phyloP scores from a whole-genome alignment of 495 filamentous ascomycete species.

The Hypoxylon rickii region DNA sequence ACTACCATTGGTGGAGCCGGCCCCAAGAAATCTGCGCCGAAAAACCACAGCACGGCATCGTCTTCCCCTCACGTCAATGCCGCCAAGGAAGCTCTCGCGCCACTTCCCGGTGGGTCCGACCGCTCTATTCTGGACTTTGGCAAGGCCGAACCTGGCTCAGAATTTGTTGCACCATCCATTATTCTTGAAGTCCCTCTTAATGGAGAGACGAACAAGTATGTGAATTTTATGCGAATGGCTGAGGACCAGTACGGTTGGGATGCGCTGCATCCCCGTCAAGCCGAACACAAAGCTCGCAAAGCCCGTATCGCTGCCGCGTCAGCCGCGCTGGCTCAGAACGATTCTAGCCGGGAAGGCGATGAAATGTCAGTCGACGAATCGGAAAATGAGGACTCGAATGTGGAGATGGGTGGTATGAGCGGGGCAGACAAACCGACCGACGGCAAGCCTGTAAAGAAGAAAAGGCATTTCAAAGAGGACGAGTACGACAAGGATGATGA shows the following conservation, averaged over 20 bases:
- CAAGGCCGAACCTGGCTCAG: slow-evolving; percentile 53
- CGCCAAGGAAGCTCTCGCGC: slow-evolving; percentile 45
- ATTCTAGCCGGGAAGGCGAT: slow-evolving; percentile 73
- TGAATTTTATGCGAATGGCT: slow-evolving; percentile 93
- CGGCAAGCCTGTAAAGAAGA: slow-evolving; percentile 67
- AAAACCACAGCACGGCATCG: slow-evolving; percentile 46
- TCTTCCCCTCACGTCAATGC: slow-evolving; percentile 48
- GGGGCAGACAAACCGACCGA: slow-evolving; percentile 58
- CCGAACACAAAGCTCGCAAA: slow-evolving; percentile 78
- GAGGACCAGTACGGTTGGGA: slow-evolving; percentile 94
- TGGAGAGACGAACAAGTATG: slow-evolving; percentile 80
- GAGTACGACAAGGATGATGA: slow-evolving; percentile 96
- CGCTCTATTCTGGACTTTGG: slow-evolving; percentile 58
- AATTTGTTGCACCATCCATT: slow-evolving; percentile 71
- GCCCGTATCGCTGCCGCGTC: slow-evolving; percentile 82
- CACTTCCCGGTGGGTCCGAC: slow-evolving; percentile 43
- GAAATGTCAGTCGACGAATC: slow-evolving; percentile 74
- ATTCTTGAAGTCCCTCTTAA: slow-evolving; percentile 79
- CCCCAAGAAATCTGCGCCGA: slow-evolving; percentile 41
- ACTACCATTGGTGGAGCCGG: slow-evolving; percentile 47
- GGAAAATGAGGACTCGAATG: slow-evolving; percentile 72
- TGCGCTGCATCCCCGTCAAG: slow-evolving; percentile 86
- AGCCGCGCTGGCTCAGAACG: slow-evolving; percentile 76
- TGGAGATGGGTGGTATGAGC: slow-evolving; percentile 72
- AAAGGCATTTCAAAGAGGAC: slow-evolving; percentile 87